These are phyloP conservation scores for Talaromyces adpressus DNA, from an alignment of 495 filamentous ascomycete species.

Conservation along the genomic window DNA sequence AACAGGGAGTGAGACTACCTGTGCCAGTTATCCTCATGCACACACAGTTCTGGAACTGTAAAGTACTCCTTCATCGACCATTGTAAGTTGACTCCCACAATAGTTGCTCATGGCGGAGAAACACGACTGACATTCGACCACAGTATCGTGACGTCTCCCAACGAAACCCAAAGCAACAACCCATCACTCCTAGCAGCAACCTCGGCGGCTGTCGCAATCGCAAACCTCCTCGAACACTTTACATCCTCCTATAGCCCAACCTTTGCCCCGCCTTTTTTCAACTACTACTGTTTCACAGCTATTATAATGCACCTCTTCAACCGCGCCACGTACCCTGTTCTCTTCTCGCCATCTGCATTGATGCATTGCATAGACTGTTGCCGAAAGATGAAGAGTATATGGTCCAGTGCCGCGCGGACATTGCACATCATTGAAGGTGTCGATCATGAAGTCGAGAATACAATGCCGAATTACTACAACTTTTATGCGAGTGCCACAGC, in stretches of 20 bases:
- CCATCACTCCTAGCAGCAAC: background rate
- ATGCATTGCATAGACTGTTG: conserved; percentile 3
- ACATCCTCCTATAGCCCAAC: background rate
- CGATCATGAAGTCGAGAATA: background rate
- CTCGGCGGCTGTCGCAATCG: background rate
- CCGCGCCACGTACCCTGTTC: background rate
- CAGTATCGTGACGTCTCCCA: background rate
- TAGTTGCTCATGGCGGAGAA: background rate
- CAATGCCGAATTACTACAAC: background rate
- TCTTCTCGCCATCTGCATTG: background rate
- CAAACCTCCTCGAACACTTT: conserved; percentile 1
- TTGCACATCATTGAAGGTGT: background rate
- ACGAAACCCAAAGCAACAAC: background rate
- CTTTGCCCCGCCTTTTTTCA: background rate
- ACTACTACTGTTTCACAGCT: conserved; percentile 3
- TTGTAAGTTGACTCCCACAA: background rate
- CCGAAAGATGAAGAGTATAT: conserved; percentile 5
- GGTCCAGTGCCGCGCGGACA: conserved; percentile 2
- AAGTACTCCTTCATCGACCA: conserved; percentile 1
- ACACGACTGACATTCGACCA: background rate
- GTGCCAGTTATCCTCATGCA: background rate
- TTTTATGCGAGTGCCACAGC: background rate
- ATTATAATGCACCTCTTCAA: conserved; percentile 3
- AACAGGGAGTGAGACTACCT: background rate
- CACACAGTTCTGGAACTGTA: conserved; percentile 1